These are phyloP conservation scores for Solanum tarapatanum DNA, from an alignment of 257 asterid genomes.

Conservation along the genomic window DNA sequence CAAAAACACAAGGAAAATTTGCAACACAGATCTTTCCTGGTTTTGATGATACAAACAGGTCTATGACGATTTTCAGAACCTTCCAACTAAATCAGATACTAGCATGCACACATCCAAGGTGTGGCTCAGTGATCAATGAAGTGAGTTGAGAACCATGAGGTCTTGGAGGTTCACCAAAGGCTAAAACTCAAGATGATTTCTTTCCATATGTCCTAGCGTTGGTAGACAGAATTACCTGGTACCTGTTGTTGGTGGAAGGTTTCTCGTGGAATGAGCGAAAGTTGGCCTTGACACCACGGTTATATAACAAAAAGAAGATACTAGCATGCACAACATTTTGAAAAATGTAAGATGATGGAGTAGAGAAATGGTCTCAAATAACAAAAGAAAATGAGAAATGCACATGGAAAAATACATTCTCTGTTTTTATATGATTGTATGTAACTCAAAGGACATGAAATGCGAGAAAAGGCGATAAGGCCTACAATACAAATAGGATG, in stretches of 20 bases:
- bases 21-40: not conserved
- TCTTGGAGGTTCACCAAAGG: not conserved
- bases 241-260: not conserved
- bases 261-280: not conserved
- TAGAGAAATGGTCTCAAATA: not conserved
- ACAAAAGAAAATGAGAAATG: not conserved
- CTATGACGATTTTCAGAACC: not conserved
- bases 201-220: not conserved
- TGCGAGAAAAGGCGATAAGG: not conserved
- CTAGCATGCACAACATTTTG: not conserved
- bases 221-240: not conserved
- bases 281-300: not conserved
- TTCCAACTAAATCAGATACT: not conserved
- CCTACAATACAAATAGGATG: not conserved
- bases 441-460: not conserved
- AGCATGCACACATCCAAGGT: not conserved
- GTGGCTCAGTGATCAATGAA: not conserved
- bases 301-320: not conserved
- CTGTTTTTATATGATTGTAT: not conserved
- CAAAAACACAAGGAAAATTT: not conserved
- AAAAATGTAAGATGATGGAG: not conserved
- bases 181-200: not conserved
- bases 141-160: not conserved
- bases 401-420: not conserved
- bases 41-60: not conserved